Percentiles rank a stretch among this genome's conserved stretches.
Conservation (phyloP, 148 eudicot genomes). For the Chenopodium quinoa region DNA sequence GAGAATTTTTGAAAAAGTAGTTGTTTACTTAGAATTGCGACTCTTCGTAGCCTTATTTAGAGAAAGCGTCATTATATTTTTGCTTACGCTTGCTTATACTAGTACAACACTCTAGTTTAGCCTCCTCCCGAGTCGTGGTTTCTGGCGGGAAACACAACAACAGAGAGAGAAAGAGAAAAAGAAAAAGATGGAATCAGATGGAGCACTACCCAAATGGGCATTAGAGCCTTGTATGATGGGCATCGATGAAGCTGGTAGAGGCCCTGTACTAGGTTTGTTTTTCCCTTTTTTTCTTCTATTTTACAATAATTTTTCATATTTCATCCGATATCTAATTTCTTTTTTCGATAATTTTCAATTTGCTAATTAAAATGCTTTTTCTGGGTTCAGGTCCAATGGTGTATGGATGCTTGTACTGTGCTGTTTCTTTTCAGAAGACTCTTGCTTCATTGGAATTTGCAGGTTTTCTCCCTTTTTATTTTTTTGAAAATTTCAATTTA, state of each 20-base stretch:
- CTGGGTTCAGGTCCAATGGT: slow-evolving; percentile 85
- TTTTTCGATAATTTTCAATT: neutral
- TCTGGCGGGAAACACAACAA: slow-evolving; percentile 9
- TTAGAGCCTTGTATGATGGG: slow-evolving; percentile 88
- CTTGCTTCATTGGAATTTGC: slow-evolving; percentile 79
- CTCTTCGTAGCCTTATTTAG: too few species aligned
- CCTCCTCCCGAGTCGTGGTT: neutral
- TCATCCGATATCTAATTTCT: neutral
- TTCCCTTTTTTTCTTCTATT: neutral
- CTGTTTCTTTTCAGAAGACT: slow-evolving; percentile 69
- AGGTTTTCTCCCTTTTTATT: slow-evolving; percentile 39
- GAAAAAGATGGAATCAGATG: slow-evolving; percentile 43
- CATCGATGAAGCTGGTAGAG: slow-evolving; percentile 98
- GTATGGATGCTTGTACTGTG: slow-evolving; percentile 91
- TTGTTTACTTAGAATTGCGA: too few species aligned
- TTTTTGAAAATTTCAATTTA: neutral
- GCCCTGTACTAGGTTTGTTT: slow-evolving; percentile 85
- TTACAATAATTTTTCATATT: neutral
- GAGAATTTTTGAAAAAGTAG: too few species aligned
- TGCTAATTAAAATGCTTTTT: neutral
- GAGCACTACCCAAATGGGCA: slow-evolving; percentile 60
- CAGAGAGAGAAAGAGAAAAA: slow-evolving; percentile 18
- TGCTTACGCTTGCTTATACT: too few species aligned
- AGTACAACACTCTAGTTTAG: neutral
- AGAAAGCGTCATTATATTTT: too few species aligned